Evolutionary conservation across 2,329 filamentous ascomycete species (phyloP).

Genomic region (Fonsecaea multimorphosa): DNA sequence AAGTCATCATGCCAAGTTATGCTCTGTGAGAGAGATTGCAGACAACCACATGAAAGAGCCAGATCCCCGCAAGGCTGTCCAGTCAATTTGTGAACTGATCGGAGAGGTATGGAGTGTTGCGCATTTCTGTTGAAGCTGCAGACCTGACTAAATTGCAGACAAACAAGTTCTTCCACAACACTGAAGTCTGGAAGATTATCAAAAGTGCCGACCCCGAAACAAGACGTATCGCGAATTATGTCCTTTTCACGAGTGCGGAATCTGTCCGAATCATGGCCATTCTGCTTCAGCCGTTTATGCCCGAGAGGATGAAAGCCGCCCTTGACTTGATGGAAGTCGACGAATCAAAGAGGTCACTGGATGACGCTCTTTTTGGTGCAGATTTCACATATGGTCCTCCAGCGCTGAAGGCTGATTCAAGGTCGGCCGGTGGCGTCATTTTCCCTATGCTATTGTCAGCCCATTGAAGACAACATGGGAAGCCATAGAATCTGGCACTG

Average conservation of each 20-base stretch:
- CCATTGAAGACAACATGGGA: slow-evolving; percentile 13
- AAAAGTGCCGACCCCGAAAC: slow-evolving; percentile 39
- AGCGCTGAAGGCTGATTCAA: slow-evolving; percentile 48
- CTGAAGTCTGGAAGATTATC: slow-evolving; percentile 71
- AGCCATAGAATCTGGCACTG: background rate
- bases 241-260: slow-evolving; percentile 76
- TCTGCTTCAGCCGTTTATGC: slow-evolving; percentile 89
- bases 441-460: slow-evolving; percentile 31
- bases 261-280: slow-evolving; percentile 80
- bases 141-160: slow-evolving; percentile 53
- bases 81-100: slow-evolving; percentile 67
- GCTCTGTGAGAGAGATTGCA: slow-evolving; percentile 16
- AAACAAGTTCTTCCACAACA: slow-evolving; percentile 69
- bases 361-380: slow-evolving; percentile 65
- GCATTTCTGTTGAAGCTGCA: background rate
- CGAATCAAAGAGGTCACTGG: slow-evolving; percentile 65
- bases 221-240: slow-evolving; percentile 58
- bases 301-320: slow-evolving; percentile 72
- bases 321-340: slow-evolving; percentile 80
- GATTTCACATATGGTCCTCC: slow-evolving; percentile 73
- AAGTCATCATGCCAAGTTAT: slow-evolving; percentile 13
- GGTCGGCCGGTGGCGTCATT: slow-evolving; percentile 17
- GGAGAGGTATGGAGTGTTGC: slow-evolving; percentile 58
- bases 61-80: slow-evolving; percentile 69
- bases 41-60: slow-evolving; percentile 45